phyloP scores from a whole-genome alignment of 83 land plant species.

The Picea engelmannii region DNA sequence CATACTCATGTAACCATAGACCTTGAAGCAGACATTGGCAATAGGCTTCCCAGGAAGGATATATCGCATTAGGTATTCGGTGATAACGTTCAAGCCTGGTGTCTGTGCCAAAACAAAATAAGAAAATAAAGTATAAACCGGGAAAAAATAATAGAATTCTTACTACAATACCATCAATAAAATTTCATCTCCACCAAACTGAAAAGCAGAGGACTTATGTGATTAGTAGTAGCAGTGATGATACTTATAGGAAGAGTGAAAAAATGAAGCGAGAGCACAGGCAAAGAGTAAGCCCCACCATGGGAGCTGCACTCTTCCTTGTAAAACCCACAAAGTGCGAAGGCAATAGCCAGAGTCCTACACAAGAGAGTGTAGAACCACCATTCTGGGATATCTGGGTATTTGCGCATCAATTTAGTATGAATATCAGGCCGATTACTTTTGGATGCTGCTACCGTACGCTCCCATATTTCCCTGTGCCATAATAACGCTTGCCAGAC shows the following conservation, averaged over 20 bases:
- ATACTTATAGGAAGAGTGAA: constrained; percentile 40
- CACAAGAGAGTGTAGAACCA: constrained; percentile 68
- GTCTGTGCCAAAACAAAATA: background rate
- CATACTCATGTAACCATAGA: constrained; percentile 70
- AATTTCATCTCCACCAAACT: too few relatives aligned
- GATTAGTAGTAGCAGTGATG: constrained; percentile 71
- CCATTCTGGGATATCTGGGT: constrained; percentile 61
- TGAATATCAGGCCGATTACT: constrained; percentile 49
- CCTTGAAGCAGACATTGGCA: constrained; percentile 64
- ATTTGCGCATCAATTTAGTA: constrained; percentile 74
- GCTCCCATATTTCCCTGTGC: background rate
- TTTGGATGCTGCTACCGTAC: background rate
- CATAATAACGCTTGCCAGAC: too few relatives aligned
- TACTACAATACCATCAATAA: background rate
- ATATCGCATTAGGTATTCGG: constrained; percentile 50
- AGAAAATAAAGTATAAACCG: background rate
- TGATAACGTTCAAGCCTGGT: too few relatives aligned
- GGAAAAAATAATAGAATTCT: background rate
- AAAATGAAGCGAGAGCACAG: constrained; percentile 49
- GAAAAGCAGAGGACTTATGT: constrained; percentile 20
- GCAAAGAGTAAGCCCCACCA: constrained; percentile 41
- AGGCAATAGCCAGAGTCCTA: constrained; percentile 32
- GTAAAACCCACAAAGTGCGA: constrained; percentile 40
- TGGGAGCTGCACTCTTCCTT: constrained; percentile 72
- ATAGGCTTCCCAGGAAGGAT: constrained; percentile 49